These are phyloP conservation scores for Penicillium sp. DNA, from an alignment of 2,329 filamentous ascomycete species.

Conservation along the genomic window DNA sequence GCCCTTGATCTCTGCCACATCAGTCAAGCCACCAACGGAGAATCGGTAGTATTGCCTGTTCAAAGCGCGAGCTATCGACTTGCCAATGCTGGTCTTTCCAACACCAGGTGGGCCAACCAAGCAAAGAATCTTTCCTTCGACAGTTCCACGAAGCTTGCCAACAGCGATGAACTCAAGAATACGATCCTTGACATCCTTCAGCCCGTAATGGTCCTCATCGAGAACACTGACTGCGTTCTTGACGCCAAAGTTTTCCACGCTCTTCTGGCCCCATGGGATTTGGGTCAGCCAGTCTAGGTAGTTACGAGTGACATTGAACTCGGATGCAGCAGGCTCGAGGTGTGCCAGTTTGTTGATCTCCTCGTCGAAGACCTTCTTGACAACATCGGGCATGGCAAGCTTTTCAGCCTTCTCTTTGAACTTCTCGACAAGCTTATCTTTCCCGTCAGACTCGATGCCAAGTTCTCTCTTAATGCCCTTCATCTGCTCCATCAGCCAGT, in stretches of 20 bases:
- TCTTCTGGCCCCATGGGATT: conserved; percentile 94
- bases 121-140: conserved; percentile 97
- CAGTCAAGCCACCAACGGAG: conserved; percentile 92
- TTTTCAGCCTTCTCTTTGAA: conserved; percentile 95
- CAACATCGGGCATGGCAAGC: conserved; percentile 92
- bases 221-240: conserved; percentile 84
- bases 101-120: conserved; percentile 97
- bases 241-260: conserved; percentile 94
- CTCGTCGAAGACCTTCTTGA: conserved; percentile 97
- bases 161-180: conserved; percentile 98
- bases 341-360: conserved; percentile 96
- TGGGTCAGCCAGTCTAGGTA: conserved; percentile 99
- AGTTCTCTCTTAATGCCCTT: conserved; percentile 95
- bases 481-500: conserved; percentile 99
- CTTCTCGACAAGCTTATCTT: conserved; percentile 95
- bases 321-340: conserved; percentile 89
- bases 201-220: conserved; percentile 92
- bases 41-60: conserved; percentile 98
- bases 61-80: conserved; percentile 90
- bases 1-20: conserved; percentile 98
- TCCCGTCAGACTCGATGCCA: conserved; percentile 94
- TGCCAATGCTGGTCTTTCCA: conserved; percentile 97
- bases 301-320: conserved; percentile 98
- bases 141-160: conserved; percentile 91
- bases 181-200: conserved; percentile 97